A percentile compares a stretch with the other conserved stretches of the same genome.
Evolutionary conservation across 2,329 filamentous ascomycete genomes (phyloP).

Genomic region (Parafenestella ontariensis): DNA sequence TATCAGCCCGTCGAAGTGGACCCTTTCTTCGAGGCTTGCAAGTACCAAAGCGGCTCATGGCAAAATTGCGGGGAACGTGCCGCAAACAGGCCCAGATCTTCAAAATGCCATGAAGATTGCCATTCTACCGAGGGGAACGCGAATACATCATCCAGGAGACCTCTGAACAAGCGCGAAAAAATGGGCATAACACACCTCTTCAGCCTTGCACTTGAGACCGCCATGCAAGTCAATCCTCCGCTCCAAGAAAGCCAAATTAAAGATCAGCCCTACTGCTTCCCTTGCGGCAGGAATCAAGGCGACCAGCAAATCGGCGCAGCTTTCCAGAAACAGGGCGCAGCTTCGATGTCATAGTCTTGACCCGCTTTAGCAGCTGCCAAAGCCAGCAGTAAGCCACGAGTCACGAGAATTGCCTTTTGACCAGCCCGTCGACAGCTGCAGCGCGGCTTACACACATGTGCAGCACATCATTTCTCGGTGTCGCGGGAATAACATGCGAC

Average conservation of each 20-base stretch:
- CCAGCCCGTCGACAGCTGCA: no score
- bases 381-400: neutral
- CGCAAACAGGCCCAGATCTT: neutral
- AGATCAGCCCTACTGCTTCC: neutral
- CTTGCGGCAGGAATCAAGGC: neutral
- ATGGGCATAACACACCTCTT: no score
- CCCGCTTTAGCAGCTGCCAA: neutral
- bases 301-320: no score
- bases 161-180: no score
- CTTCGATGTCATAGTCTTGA: neutral
- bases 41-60: neutral
- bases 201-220: neutral
- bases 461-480: no score
- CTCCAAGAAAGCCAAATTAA: neutral
- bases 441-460: no score
- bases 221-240: neutral
- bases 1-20: neutral
- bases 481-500: neutral
- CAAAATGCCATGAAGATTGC: neutral
- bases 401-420: conserved; percentile 2
- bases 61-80: neutral
- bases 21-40: neutral
- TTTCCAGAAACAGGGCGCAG: neutral
- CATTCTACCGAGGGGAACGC: neutral
- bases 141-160: neutral